Evolutionary conservation across 257 asterid species (phyloP).

Genomic region (Euphrasia confusa): DNA sequence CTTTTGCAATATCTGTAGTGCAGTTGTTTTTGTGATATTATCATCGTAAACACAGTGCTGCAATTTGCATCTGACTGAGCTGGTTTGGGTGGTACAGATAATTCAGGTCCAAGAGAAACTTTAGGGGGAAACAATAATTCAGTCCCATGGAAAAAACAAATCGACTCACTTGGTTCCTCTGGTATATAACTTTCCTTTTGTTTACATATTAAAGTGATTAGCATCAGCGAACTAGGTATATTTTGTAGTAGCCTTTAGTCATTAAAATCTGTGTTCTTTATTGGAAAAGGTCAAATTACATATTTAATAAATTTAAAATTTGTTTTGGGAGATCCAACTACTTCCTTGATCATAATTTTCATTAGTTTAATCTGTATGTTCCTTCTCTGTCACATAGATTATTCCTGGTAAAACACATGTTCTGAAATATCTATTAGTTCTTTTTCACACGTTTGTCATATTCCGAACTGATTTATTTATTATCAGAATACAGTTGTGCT

Average conservation of each 20-base stretch:
- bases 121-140: slow-evolving; percentile 32
- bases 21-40: neutral
- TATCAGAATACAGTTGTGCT: slow-evolving; percentile 20
- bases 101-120: slow-evolving; percentile 30
- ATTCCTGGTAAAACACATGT: slow-evolving; percentile 1
- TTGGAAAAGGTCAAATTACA: too few relatives aligned
- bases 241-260: slow-evolving; percentile 13
- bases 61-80: slow-evolving; percentile 20
- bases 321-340: slow-evolving; percentile 1
- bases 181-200: slow-evolving; percentile 19
- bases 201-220: slow-evolving; percentile 8
- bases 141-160: slow-evolving; percentile 27
- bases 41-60: slow-evolving; percentile 11
- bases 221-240: slow-evolving; percentile 2
- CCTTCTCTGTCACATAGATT: neutral
- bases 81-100: slow-evolving; percentile 30
- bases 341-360: slow-evolving; percentile 9
- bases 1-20: neutral
- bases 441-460: neutral
- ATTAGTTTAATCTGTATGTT: slow-evolving; percentile 11
- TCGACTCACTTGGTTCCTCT: slow-evolving; percentile 34
- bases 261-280: slow-evolving; percentile 5
- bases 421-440: neutral
- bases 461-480: slow-evolving; percentile 12
- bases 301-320: neutral